A percentile compares a stretch with the other conserved stretches of the same genome.
phyloP scores from a whole-genome alignment of 345 rosid genomes.

The Firmiana major region DNA sequence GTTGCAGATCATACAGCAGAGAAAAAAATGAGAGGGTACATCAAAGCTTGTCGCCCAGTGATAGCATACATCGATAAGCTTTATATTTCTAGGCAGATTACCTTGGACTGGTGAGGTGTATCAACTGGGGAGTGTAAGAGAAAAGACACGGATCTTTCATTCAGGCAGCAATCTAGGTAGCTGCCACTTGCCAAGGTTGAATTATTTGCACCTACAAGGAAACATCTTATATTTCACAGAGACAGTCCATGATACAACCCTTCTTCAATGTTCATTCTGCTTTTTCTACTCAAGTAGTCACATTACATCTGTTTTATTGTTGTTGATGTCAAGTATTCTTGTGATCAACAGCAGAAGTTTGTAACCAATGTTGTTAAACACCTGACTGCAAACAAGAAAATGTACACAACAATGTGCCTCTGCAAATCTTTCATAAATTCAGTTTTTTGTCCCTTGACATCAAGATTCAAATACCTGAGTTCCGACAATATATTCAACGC shows the following conservation, averaged over 20 bases:
- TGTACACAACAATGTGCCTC: neutral
- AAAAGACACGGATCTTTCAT: neutral
- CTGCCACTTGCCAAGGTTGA: neutral
- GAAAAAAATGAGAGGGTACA: constrained; percentile 74
- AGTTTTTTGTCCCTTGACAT: neutral
- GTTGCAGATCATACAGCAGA: constrained; percentile 62
- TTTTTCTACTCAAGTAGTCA: neutral
- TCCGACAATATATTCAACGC: neutral
- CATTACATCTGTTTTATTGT: neutral
- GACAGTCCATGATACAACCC: neutral
- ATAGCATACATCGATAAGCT: constrained; percentile 70
- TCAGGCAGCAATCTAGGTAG: neutral
- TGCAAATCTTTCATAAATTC: neutral
- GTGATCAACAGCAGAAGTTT: constrained; percentile 1
- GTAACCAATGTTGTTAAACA: neutral
- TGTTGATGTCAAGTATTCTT: neutral
- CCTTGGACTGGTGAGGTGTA: constrained; percentile 63
- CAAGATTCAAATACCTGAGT: too few species aligned
- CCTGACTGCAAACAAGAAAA: too few species aligned
- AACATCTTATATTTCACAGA: neutral
- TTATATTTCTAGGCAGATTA: constrained; percentile 62
- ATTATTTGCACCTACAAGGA: neutral
- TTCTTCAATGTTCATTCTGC: neutral
- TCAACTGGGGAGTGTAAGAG: constrained; percentile 22
- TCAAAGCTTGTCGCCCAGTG: constrained; percentile 54